Evolutionary conservation across 352 stramenopile genomes (phyloP).

Genomic region (Pythium diclinum): DNA sequence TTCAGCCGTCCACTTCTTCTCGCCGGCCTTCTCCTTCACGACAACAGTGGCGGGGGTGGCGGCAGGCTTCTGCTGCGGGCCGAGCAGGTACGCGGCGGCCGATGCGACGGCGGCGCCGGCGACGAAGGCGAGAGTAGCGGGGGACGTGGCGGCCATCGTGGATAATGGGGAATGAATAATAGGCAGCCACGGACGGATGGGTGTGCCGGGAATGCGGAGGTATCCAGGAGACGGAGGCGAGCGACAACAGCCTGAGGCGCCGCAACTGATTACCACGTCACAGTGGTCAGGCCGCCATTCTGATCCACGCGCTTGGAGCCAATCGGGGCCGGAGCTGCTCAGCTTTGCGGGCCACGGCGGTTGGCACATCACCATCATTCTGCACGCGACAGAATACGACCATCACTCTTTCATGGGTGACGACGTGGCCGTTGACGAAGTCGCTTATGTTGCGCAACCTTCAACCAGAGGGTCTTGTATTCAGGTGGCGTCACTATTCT

Average conservation of each 20-base stretch:
- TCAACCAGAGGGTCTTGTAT: conserved; percentile 6
- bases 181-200: too few species aligned
- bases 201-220: too few species aligned
- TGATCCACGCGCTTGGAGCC: not conserved
- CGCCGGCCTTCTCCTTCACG: not conserved
- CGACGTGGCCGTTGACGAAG: not conserved
- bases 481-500: conserved; percentile 15
- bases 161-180: conserved; percentile 8
- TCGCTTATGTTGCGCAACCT: not conserved
- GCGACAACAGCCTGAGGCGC: not conserved
- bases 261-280: conserved; percentile 3
- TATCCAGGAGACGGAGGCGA: not conserved
- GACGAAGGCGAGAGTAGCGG: conserved; percentile 19
- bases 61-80: conserved; percentile 26
- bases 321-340: conserved; percentile 2
- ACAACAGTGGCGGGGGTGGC: conserved; percentile 21
- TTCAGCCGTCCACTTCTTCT: conserved; percentile 61
- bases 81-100: conserved; percentile 22
- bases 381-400: not conserved
- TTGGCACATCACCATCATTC: conserved; percentile 19
- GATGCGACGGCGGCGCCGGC: conserved; percentile 23
- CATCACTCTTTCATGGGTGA: conserved; percentile 1
- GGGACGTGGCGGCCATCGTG: conserved; percentile 19
- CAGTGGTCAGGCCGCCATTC: not conserved
- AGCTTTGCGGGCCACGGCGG: not conserved